Conservation (phyloP, 2,329 filamentous ascomycete species). For the Neospermospora avenae region DNA sequence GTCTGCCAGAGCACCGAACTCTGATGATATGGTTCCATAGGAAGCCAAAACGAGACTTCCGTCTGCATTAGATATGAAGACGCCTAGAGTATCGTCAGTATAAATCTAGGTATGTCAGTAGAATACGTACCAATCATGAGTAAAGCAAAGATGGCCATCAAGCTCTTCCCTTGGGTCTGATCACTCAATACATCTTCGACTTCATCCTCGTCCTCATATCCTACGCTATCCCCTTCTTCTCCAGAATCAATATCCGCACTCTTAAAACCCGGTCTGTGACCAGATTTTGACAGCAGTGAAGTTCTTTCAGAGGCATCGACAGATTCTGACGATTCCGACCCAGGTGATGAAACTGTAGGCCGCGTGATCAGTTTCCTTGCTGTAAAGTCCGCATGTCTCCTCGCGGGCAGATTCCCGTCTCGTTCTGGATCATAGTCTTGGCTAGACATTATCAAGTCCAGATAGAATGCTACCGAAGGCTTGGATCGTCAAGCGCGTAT, state of each 20-base stretch:
- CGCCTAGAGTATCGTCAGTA: slow-evolving; percentile 38
- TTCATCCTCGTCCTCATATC: not conserved
- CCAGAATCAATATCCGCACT: not conserved
- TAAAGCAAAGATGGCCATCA: slow-evolving; percentile 23
- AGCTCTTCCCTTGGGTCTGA: not conserved
- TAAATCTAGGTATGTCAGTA: not conserved
- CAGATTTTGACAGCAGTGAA: not conserved
- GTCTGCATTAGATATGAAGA: slow-evolving; percentile 66
- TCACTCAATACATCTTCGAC: not conserved
- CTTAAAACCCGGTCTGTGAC: slow-evolving; percentile 10
- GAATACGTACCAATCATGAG: slow-evolving; percentile 3
- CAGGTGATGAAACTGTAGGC: not conserved
- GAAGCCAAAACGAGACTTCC: slow-evolving; percentile 63
- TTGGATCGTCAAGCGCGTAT: too few species aligned
- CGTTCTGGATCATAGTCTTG: not conserved
- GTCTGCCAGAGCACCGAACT: slow-evolving; percentile 54
- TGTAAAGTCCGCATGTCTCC: not conserved
- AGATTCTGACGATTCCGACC: not conserved
- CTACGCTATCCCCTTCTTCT: not conserved
- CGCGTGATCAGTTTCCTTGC: not conserved
- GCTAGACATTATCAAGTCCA: not conserved
- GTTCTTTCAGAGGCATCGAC: not conserved
- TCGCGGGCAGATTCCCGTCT: not conserved
- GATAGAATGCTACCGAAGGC: not conserved
- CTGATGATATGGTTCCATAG: slow-evolving; percentile 58